A percentile compares a stretch with the other conserved stretches of the same genome.
Evolutionary conservation across 2,329 filamentous ascomycete genomes (phyloP).

Genomic region (Sporothrix inflata): DNA sequence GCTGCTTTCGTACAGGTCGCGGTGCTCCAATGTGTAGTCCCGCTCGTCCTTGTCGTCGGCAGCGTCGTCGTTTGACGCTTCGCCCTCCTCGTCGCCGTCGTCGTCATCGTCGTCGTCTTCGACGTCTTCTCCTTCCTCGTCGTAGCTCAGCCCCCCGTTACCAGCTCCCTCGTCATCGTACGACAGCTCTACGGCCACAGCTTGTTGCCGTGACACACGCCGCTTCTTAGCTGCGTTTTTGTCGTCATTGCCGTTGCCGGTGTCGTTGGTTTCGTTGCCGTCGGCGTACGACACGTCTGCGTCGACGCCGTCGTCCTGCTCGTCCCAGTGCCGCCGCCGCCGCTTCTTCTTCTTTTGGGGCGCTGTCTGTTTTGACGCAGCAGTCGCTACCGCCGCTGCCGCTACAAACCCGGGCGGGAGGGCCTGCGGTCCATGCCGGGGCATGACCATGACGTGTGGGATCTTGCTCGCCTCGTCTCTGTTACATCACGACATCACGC

Average conservation of each 20-base stretch:
- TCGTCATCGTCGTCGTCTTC: constrained; percentile 34
- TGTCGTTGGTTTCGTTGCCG: not conserved
- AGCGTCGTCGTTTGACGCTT: constrained; percentile 34
- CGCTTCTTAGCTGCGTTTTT: constrained; percentile 21
- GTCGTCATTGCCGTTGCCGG: not conserved
- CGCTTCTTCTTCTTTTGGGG: constrained; percentile 20
- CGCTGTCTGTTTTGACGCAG: not conserved
- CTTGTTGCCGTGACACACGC: constrained; percentile 19
- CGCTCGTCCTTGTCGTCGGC: constrained; percentile 36
- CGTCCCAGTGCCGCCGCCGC: constrained; percentile 34
- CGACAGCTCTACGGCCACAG: constrained; percentile 35
- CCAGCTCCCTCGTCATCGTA: constrained; percentile 40
- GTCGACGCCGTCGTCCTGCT: constrained; percentile 28
- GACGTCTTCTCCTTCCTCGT: constrained; percentile 37
- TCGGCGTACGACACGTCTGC: not conserved
- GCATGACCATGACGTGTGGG: constrained; percentile 70
- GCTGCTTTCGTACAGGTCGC: constrained; percentile 53
- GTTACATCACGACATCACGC: constrained; percentile 28
- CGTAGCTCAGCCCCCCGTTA: constrained; percentile 11
- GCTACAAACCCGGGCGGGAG: constrained; percentile 42
- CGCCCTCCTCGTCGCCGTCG: constrained; percentile 41
- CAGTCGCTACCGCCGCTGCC: constrained; percentile 37
- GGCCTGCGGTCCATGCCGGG: constrained; percentile 55
- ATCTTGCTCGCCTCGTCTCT: constrained; percentile 77
- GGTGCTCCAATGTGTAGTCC: constrained; percentile 41